Evolutionary conservation across 139 green algal genomes (phyloP), one percentile per base, ranked within the genome.

Genomic region (Chlorella sorokiniana): DNA sequence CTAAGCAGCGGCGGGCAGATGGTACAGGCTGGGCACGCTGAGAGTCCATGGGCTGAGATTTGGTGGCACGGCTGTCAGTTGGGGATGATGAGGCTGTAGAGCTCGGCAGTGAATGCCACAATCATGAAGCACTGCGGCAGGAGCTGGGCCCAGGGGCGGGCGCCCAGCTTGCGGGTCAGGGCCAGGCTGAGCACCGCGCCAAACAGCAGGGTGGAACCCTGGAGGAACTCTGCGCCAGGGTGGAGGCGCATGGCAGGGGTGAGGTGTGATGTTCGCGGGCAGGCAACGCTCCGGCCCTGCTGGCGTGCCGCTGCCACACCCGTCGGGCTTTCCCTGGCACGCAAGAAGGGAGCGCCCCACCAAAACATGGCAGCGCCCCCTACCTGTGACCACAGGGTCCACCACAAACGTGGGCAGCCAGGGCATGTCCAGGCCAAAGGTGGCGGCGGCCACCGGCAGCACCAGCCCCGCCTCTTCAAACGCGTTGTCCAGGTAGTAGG

Each of bases 21-120:
- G n/a, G n/a, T n/a, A n/a, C n/a, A n/a, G n/a, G n/a, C n/a, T n/a
- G n/a, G n/a, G n/a, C n/a, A n/a, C n/a, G n/a, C n/a, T n/a, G n/a
- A n/a, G n/a, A n/a, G n/a, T n/a, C n/a, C n/a, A n/a, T n/a, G n/a
- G n/a, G n/a, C n/a, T n/a, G n/a, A n/a, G n/a, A 22, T n/a, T n/a
- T 31, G n/a, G 6, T 10, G 56, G 56, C 22, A 29, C 6, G 56
- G 18, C 6, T 65, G 6, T 81, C 59, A 81, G 59, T 81, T 81
- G 75, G 75, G 75, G 38, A 93, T 38, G 33, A 94, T 91, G 25
- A 95, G 85, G 22, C 70, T 37, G 89, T 86, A 95, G 29, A 94
- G 80, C 85, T 95, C 89, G 22, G 87, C 89, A 25, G 88, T 92
- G 69, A 96, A 86, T 0, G 69, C 44, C 16, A 68, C 37, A 6